These are phyloP conservation scores for Colletotrichum sp. DNA, from an alignment of 2,329 filamentous ascomycete species.

Conservation along the genomic window DNA sequence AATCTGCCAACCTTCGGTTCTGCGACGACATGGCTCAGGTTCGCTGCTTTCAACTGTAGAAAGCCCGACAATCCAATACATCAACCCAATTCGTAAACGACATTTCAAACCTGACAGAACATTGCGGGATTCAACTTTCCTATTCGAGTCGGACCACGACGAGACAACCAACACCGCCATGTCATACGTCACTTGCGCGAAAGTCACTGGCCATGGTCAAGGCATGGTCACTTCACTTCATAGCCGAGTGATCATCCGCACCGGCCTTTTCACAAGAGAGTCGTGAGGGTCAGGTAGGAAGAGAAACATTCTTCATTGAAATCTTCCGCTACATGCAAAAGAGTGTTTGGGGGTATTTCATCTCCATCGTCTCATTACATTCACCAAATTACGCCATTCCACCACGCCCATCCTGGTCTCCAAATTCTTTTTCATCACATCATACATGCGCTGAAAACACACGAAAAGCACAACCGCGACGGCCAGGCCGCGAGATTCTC, in stretches of 20 bases:
- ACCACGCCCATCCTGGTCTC: not conserved
- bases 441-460: not conserved
- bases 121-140: not conserved
- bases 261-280: fast-evolving
- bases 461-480: not conserved
- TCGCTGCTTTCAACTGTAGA: fast-evolving
- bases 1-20: not conserved
- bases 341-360: conserved; percentile 12
- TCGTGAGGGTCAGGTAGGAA: not conserved
- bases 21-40: not conserved
- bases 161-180: not conserved
- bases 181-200: not conserved
- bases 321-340: not conserved
- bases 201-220: not conserved
- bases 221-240: not conserved
- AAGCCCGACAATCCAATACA: not conserved
- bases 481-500: not conserved
- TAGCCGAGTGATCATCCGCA: not conserved
- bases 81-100: not conserved
- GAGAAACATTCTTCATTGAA: not conserved
- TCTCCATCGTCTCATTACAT: not conserved
- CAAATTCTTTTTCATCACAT: not conserved
- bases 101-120: not conserved
- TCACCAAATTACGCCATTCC: not conserved
- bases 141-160: not conserved